Evolutionary conservation across 2,329 filamentous ascomycete species (phyloP).

Genomic region (Calonectria leucothoes): DNA sequence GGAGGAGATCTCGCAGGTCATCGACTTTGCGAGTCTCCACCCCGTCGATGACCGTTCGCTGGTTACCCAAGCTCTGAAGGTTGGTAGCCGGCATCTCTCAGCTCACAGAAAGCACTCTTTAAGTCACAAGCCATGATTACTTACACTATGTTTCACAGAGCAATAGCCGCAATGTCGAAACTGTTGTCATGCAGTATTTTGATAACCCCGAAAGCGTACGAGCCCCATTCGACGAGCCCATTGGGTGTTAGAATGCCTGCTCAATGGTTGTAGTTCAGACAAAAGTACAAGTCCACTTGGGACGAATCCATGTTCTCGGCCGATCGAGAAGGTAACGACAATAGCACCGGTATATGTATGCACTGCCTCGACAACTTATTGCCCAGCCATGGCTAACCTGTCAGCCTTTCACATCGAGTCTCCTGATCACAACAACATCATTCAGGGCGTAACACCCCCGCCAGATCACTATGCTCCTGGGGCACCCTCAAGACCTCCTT

Average conservation of each 20-base stretch:
- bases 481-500: constrained; percentile 72
- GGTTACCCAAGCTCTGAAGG: constrained; percentile 56
- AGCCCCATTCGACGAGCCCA: neutral
- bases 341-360: constrained; percentile 59
- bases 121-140: neutral
- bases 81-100: constrained; percentile 29
- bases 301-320: constrained; percentile 65
- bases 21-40: constrained; percentile 55
- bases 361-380: neutral
- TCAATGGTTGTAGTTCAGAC: constrained; percentile 53
- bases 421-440: constrained; percentile 56
- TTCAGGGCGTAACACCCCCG: constrained; percentile 57
- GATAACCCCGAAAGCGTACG: constrained; percentile 56
- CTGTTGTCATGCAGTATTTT: constrained; percentile 64
- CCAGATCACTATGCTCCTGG: constrained; percentile 54
- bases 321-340: constrained; percentile 62
- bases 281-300: constrained; percentile 62
- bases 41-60: constrained; percentile 51
- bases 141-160: constrained; percentile 38
- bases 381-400: constrained; percentile 36
- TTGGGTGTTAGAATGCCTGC: constrained; percentile 16
- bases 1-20: constrained; percentile 52
- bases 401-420: constrained; percentile 68
- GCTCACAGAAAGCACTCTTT: neutral
- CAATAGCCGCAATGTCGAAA: constrained; percentile 59